These are phyloP conservation scores for Dryadomyces sulphureus DNA, from an alignment of 2,329 filamentous ascomycete genomes.

Conservation along the genomic window DNA sequence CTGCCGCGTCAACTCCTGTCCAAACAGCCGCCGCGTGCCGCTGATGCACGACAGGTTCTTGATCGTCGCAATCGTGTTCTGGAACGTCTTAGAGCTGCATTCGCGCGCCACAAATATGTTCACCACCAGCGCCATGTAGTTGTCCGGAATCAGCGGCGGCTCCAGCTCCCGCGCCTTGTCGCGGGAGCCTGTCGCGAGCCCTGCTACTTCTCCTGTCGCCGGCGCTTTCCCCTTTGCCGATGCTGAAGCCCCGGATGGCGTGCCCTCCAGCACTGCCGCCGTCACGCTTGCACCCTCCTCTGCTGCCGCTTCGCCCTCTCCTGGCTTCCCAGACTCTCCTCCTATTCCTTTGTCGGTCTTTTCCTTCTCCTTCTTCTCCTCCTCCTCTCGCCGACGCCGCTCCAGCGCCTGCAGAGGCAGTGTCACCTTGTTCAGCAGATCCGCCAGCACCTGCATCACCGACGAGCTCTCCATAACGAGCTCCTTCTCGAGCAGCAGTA, in stretches of 20 bases:
- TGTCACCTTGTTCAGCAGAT: constrained; percentile 76
- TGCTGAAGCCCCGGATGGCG: too few relatives aligned
- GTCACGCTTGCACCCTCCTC: neutral
- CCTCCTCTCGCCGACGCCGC: constrained; percentile 65
- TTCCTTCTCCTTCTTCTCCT: constrained; percentile 29
- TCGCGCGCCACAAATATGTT: constrained; percentile 93
- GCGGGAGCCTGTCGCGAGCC: neutral
- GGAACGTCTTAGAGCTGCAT: constrained; percentile 95
- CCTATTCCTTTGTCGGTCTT: constrained; percentile 1
- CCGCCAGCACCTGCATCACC: constrained; percentile 88
- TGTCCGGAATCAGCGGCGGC: constrained; percentile 72
- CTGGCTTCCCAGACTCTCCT: constrained; percentile 11
- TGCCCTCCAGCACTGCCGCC: neutral
- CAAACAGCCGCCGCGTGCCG: constrained; percentile 77
- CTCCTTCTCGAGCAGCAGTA: constrained; percentile 80
- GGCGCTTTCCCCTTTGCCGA: constrained; percentile 9
- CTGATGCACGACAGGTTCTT: constrained; percentile 93
- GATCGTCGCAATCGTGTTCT: constrained; percentile 95
- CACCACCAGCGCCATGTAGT: constrained; percentile 86
- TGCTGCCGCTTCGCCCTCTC: neutral
- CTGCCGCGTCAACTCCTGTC: constrained; percentile 80
- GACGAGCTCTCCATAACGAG: constrained; percentile 93
- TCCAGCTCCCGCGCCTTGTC: constrained; percentile 46
- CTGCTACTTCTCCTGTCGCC: constrained; percentile 6
- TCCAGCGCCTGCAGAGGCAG: constrained; percentile 69